Base-by-base conservation (phyloP, 768 basidiomycete species). In the Pisolithus tinctorius region DNA sequence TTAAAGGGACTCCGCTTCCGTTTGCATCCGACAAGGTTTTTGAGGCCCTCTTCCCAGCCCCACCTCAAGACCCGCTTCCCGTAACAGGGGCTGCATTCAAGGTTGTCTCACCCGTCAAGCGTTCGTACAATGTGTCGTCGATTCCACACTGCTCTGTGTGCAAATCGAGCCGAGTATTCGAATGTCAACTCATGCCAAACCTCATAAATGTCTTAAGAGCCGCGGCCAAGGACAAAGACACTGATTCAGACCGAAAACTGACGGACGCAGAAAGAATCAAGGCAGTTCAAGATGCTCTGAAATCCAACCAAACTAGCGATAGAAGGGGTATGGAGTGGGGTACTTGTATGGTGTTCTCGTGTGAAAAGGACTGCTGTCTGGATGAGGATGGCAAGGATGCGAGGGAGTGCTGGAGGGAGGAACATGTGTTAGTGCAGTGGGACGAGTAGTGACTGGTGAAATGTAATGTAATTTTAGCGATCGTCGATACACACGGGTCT, bases 101-200 rank as follows among this genome's bases (percentile, higher is more conserved):
- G 54, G 81, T 82, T n/a, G 57, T 72, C 2, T 54, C 55, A 20
- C 52, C 63, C 26, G 64, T 66, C 37, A 79, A 76, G 58, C 75
- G 81, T 40, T 69, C 69, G 0, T 96, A 84, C 68, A 67, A 74
- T 42, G 69, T 81, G 4, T 60, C 73, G 0, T 66, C 74, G 7
- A 70, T 93, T 29, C 81, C 86, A 0, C 54, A 67, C 0, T 98
- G 95, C 63, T 74, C 82, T 2, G 60, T 69, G 13, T 98, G 95
- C 70, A 70, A 73, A 36, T 74, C 79, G 3, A 71, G 70, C 41
- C 79, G 92, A 14, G 78, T 85, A 20, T 98, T 96, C 65, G 95
- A 98, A 65, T 88, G 88, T 60, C 95, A 98, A 66, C 74, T 97
- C 48, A 95, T 94, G 83, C 95, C 95, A 2, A 91, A 93, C 63